A percentile compares a stretch with the other conserved stretches of the same genome.
These are phyloP conservation scores for Aspergillus panamensis DNA, from an alignment of 495 filamentous ascomycete species.

Conservation along the genomic window DNA sequence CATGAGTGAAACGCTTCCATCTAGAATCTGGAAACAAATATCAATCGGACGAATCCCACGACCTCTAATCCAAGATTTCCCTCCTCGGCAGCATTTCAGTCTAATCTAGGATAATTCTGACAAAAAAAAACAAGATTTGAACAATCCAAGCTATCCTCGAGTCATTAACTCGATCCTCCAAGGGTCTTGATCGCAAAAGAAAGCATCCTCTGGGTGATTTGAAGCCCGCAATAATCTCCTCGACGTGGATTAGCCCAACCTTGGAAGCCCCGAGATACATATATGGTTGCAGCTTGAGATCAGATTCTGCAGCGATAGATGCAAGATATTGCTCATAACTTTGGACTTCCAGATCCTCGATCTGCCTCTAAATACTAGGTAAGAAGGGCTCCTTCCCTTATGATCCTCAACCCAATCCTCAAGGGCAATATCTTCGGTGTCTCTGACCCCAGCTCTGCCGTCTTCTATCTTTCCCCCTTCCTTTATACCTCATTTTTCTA, in stretches of 20 bases:
- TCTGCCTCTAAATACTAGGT: background rate
- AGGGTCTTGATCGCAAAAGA: background rate
- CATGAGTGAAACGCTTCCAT: slow-evolving; percentile 18
- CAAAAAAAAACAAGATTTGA: background rate
- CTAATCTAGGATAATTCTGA: background rate
- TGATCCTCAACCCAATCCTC: background rate
- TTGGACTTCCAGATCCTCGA: background rate
- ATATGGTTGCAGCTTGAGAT: slow-evolving; percentile 18
- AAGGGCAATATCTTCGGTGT: too few species aligned
- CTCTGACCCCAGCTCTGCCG: too few species aligned
- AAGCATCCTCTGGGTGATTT: slow-evolving; percentile 1
- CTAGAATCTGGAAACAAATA: slow-evolving; percentile 23
- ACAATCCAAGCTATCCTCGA: background rate
- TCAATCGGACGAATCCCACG: slow-evolving; percentile 22
- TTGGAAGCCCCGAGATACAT: slow-evolving; percentile 18
- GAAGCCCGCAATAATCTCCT: slow-evolving; percentile 2
- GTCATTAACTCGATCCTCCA: slow-evolving; percentile 1
- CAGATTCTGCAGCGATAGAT: slow-evolving; percentile 21
- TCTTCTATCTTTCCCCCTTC: background rate
- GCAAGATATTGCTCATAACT: slow-evolving; percentile 18
- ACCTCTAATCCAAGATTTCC: slow-evolving; percentile 6
- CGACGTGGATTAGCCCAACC: slow-evolving; percentile 15
- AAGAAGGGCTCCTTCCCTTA: background rate
- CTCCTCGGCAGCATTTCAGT: background rate
- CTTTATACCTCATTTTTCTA: background rate